phyloP scores from a whole-genome alignment of 2,329 filamentous ascomycete species.

The Cladosporium sp. region DNA sequence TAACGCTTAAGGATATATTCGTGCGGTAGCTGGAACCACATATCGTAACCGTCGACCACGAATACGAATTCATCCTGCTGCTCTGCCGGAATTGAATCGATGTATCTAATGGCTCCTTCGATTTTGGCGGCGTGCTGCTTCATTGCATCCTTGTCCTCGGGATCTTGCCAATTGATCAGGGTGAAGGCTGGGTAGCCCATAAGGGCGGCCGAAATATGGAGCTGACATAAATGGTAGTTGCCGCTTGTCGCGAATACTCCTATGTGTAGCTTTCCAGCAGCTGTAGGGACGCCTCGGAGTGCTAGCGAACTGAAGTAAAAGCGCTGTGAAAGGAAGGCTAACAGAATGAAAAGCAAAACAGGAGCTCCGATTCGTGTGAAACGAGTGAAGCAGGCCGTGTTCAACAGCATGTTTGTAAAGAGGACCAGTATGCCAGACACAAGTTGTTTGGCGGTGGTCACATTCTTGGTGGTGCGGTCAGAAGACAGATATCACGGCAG shows the following conservation, averaged over 20 bases:
- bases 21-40: conserved; percentile 60
- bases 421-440: background rate
- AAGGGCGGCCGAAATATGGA: conserved; percentile 51
- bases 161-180: conserved; percentile 40
- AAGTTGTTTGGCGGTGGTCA: no score
- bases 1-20: conserved; percentile 59
- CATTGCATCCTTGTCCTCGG: conserved; percentile 27
- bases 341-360: background rate
- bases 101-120: conserved; percentile 13
- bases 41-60: conserved; percentile 57
- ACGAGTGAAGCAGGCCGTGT: background rate
- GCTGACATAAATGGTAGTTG: conserved; percentile 49
- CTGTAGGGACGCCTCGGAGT: background rate
- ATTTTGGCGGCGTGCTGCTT: conserved; percentile 26
- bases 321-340: background rate
- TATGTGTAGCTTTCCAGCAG: background rate
- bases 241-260: conserved; percentile 32
- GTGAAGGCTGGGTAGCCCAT: conserved; percentile 54
- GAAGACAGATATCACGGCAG: no score
- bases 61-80: conserved; percentile 47
- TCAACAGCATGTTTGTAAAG: background rate
- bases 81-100: conserved; percentile 12
- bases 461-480: no score
- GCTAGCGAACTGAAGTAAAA: background rate
- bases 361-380: background rate